Evolutionary conservation across 2,329 filamentous ascomycete genomes (phyloP), one percentile per base, ranked within the genome.

Genomic region (Xylariomycetidae sp.): DNA sequence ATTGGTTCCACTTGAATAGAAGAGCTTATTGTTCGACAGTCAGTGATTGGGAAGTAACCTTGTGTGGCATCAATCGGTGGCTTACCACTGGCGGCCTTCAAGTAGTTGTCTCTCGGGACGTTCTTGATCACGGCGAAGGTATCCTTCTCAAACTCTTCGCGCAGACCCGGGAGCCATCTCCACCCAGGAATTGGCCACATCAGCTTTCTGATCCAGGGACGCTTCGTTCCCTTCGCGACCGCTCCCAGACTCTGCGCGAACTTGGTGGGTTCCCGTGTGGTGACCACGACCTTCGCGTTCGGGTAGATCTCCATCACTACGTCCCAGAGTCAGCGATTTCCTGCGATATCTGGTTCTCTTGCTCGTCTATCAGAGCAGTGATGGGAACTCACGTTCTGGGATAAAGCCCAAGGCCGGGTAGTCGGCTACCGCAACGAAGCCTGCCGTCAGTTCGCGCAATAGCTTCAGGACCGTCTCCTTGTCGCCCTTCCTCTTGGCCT

Each of bases 301-400:
- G 45, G 47, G 27, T 49, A 48, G 14, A 45, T 4, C 15, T 46
- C 47, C 35, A 49, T 35, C 39, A 49, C n/a, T n/a, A n/a, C n/a
- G n/a, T n/a, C n/a, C n/a, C n/a, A n/a, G n/a, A n/a, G n/a, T n/a
- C n/a, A n/a, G n/a, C n/a, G n/a, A n/a, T n/a, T n/a, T n/a, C n/a
- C n/a, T n/a, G n/a, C n/a, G n/a, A n/a, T n/a, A n/a, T n/a, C n/a
- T n/a, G n/a, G n/a, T n/a, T n/a, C n/a, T n/a, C n/a, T n/a, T n/a
- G n/a, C n/a, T n/a, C n/a, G n/a, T n/a, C n/a, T n/a, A n/a, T n/a
- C n/a, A n/a, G n/a, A n/a, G n/a, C n/a, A n/a, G n/a, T n/a, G n/a
- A n/a, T n/a, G n/a, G n/a, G n/a, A n/a, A n/a, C n/a, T n/a, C n/a
- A n/a, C n/a, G 35, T 27, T 49, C 45, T 2, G 43, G 37, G 17